Evolutionary conservation across 2,329 filamentous ascomycete species (phyloP).

Genomic region (Xylariaceae sp.): DNA sequence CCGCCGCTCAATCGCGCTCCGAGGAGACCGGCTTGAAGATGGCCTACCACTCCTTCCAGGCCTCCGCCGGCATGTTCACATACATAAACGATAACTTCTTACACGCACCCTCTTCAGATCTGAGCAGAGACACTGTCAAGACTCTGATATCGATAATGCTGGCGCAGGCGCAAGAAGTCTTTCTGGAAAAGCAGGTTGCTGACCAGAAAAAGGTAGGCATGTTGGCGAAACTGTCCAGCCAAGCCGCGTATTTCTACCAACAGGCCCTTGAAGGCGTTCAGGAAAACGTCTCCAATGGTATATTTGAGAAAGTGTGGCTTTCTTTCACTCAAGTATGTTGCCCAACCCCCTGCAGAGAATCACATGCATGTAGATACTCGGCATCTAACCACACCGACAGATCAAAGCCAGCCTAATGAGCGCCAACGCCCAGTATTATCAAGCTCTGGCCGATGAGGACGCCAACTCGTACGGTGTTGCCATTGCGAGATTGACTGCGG

Average conservation of each 20-base stretch:
- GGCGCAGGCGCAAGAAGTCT: slow-evolving; percentile 94
- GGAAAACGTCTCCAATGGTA: slow-evolving; percentile 82
- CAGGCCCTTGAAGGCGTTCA: slow-evolving; percentile 87
- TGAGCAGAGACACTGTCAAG: slow-evolving; percentile 94
- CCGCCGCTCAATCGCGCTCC: slow-evolving; percentile 82
- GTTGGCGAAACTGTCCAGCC: slow-evolving; percentile 86
- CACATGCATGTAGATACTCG: not conserved
- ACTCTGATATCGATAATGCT: slow-evolving; percentile 88
- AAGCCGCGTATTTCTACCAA: slow-evolving; percentile 80
- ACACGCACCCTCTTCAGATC: slow-evolving; percentile 91
- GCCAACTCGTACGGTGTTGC: slow-evolving; percentile 80
- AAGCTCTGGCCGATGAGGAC: slow-evolving; percentile 86
- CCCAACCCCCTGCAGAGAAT: not conserved
- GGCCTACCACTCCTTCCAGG: slow-evolving; percentile 96
- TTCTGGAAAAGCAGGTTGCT: slow-evolving; percentile 89
- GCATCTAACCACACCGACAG: slow-evolving; percentile 35
- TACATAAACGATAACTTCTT: slow-evolving; percentile 99
- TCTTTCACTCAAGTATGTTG: slow-evolving; percentile 66
- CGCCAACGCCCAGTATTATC: slow-evolving; percentile 88
- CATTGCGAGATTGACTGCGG: slow-evolving; percentile 74
- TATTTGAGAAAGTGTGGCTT: slow-evolving; percentile 94
- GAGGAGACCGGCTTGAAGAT: slow-evolving; percentile 93
- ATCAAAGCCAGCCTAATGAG: slow-evolving; percentile 77
- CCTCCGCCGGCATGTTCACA: slow-evolving; percentile 97
- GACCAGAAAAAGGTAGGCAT: slow-evolving; percentile 91